Evolutionary conservation across 768 basidiomycete genomes (phyloP), one percentile per base, ranked within the genome.

Genomic region (Symmetrospora coprosmae): DNA sequence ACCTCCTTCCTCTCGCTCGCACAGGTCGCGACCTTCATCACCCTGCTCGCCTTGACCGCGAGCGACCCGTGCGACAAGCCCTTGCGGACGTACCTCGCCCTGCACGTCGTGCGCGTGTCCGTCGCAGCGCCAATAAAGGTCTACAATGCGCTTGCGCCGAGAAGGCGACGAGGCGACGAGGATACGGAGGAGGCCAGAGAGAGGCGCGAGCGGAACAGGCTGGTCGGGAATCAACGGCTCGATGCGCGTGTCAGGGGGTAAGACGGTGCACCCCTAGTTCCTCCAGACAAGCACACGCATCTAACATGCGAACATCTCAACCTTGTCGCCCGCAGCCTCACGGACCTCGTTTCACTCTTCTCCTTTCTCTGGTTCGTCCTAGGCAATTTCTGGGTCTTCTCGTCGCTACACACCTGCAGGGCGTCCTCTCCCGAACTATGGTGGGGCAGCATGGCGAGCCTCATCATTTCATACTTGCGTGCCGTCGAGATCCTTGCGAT

Each of bases 401-500:
- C 46, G 2, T 14, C 17, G 16, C 19, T 23, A 4, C 13, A 35
- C 28, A 21, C 19, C 31, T 56, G 51, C 41, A 43, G 39, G 23
- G 23, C 33, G 8, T 46, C 56, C 16, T 37, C 21, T 33, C 55
- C 52, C 3, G 34, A 61, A 35, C 53, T 69, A 39, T 69, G 62
- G 61, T 62, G 50, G 25, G 30, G 34, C 0, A 51, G 65, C 1
- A 38, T 69, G 4, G 64, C 65, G 0, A 64, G 58, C 0, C 48
- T 69, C 30, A 49, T 66, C 34, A 21, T 67, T 9, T 33, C 45
- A 3, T 69, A 66, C 61, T 3, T 67, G 2, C 65, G 56, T 41
- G 41, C 55, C 8, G 39, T 52, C 14, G 68, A 69, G 33, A 33
- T 64, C 16, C 64, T 61, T 62, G 66, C 66, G 50, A 53, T 66